Base-by-base conservation (phyloP, 202 grass and related monocot genomes). In the Digitaria exilis region DNA sequence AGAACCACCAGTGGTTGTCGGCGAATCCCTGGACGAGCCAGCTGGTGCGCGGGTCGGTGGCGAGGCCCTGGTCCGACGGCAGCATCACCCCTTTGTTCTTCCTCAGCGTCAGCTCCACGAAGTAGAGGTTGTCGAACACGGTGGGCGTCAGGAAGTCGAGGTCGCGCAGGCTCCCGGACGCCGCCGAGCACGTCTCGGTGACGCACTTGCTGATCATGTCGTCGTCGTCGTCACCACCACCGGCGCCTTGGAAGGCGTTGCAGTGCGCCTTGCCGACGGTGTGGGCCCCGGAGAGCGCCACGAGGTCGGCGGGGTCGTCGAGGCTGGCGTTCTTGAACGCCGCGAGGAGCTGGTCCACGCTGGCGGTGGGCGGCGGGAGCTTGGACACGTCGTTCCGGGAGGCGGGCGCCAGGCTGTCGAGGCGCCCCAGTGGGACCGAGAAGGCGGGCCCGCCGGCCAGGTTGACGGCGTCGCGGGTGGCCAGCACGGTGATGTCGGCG, bases 231-330 rank as follows among this genome's bases (percentile, higher is more conserved):
- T 22, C 2, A 86, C 14, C 4, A 67, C 52, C n/a, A n/a, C n/a
- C n/a, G 26, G 29, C 3, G 8, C 25, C 28, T n/a, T n/a, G n/a
- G 73, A 89, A 87, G 48, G 81, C 80, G 71, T 21, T 50, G 88
- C 90, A 90, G 26, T 84, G 73, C 17, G 88, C 59, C 43, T 80
- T 56, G 17, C 93, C 93, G 16, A 92, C 86, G 60, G 93, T 96
- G 86, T 92, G 93, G 21, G 82, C 90, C 54, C 93, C 93, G 29
- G 93, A 91, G 26, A 96, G 80, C 37, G 93, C 63, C 0, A 92
- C 93, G n/a, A 96, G 86, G 77, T 96, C 93, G 67, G 35, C 65
- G 51, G 84, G 24, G 75, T 85, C 59, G 18, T 80, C 66, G 24
- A 92, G 90, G 21, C 61, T 54, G 35, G 54, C 62, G 9, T 7